Conservation (phyloP, 2,329 filamentous ascomycete genomes). For the Leptodontidium sp. region DNA sequence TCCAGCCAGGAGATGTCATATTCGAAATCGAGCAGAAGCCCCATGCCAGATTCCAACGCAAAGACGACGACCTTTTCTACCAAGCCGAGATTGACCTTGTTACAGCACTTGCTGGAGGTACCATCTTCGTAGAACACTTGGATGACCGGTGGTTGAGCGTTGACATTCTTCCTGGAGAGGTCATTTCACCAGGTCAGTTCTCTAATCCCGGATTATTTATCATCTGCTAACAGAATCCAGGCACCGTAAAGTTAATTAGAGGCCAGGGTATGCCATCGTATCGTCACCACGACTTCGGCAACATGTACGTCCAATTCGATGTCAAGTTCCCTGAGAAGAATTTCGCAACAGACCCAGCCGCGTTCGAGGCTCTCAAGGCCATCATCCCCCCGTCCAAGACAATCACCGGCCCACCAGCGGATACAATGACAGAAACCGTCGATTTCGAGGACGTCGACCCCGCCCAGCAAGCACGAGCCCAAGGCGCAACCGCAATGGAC, state of each 20-base stretch:
- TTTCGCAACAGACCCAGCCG: constrained; percentile 70
- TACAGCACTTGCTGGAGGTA: constrained; percentile 91
- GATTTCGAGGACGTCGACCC: constrained; percentile 85
- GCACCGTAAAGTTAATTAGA: constrained; percentile 89
- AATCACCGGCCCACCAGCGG: constrained; percentile 71
- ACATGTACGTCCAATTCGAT: constrained; percentile 96
- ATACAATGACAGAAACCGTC: constrained; percentile 92
- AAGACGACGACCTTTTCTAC: constrained; percentile 95
- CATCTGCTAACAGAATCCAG: constrained; percentile 57
- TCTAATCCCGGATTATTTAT: constrained; percentile 1
- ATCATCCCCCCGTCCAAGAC: constrained; percentile 78
- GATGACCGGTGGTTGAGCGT: constrained; percentile 97
- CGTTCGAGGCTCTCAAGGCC: constrained; percentile 81
- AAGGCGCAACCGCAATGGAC: constrained; percentile 71
- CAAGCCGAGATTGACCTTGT: constrained; percentile 95
- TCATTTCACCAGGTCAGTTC: constrained; percentile 86
- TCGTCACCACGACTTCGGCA: constrained; percentile 93
- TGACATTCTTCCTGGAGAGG: constrained; percentile 91
- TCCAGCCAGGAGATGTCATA: constrained; percentile 93
- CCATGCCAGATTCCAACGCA: constrained; percentile 93
- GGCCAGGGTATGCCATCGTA: constrained; percentile 98
- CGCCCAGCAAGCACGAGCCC: constrained; percentile 71
- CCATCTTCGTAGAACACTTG: constrained; percentile 92
- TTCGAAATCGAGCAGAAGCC: constrained; percentile 99
- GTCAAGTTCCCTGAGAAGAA: constrained; percentile 93